Conservation (phyloP, 192 early-diverging fungal genomes). For the Funneliformis geosporum region DNA sequence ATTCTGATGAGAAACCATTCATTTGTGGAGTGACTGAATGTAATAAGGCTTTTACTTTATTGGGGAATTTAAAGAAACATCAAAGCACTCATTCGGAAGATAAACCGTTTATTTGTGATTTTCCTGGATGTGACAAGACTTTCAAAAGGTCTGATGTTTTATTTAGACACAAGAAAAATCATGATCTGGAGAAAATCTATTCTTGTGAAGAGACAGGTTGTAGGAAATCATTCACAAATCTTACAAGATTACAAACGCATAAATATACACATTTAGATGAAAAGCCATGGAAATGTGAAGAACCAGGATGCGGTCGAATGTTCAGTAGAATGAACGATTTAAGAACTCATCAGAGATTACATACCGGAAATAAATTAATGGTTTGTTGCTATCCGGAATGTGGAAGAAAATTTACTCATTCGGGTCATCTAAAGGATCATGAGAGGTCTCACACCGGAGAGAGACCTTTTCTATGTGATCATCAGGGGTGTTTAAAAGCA, state of each 20-base stretch:
- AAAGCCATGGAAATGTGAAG: conserved; percentile 65
- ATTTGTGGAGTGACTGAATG: conserved; percentile 67
- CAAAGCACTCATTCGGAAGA: conserved; percentile 25
- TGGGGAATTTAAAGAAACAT: conserved; percentile 65
- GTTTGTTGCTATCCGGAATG: conserved; percentile 50
- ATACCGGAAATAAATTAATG: conserved; percentile 59
- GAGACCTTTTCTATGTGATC: conserved; percentile 63
- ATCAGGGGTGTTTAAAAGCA: conserved; percentile 49
- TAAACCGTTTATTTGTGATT: conserved; percentile 73
- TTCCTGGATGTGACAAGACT: conserved; percentile 63
- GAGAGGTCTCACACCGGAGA: conserved; percentile 60
- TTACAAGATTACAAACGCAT: conserved; percentile 37
- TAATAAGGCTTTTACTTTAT: conserved; percentile 71
- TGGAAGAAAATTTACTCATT: conserved; percentile 54
- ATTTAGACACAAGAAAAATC: not conserved
- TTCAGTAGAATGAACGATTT: conserved; percentile 66
- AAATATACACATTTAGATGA: conserved; percentile 75
- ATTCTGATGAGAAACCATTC: conserved; percentile 76
- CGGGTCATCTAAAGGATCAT: conserved; percentile 53
- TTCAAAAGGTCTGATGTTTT: conserved; percentile 47
- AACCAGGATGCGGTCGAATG: conserved; percentile 60
- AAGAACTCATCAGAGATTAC: conserved; percentile 68
- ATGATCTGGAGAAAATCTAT: not conserved
- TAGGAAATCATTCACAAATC: not conserved
- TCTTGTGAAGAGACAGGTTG: not conserved